Evolutionary conservation across 2,329 filamentous ascomycete genomes (phyloP).

Genomic region (Trichoderma oligosporum): DNA sequence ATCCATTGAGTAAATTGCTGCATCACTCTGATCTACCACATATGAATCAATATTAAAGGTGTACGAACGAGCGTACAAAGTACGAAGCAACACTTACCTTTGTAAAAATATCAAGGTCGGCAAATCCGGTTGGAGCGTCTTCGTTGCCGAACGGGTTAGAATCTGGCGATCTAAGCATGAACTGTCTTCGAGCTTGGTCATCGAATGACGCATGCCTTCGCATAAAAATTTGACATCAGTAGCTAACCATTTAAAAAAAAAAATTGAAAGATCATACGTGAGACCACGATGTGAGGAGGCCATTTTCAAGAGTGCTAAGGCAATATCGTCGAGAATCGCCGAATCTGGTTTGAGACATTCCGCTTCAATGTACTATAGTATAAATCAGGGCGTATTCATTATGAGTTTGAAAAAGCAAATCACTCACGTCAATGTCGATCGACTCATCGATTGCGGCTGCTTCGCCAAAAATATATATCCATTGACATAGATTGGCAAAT

Average conservation of each 20-base stretch:
- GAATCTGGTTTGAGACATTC: constrained; percentile 83
- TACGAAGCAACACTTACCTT: constrained; percentile 53
- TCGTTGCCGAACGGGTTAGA: constrained; percentile 82
- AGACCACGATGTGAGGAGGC: constrained; percentile 90
- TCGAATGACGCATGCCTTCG: constrained; percentile 80
- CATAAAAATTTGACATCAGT: constrained; percentile 23
- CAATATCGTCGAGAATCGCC: constrained; percentile 72
- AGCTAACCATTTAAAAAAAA: background rate
- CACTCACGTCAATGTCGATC: constrained; percentile 78
- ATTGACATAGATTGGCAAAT: constrained; percentile 91
- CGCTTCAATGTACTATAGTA: constrained; percentile 71
- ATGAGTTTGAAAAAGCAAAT: background rate
- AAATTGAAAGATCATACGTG: constrained; percentile 57
- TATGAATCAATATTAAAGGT: background rate
- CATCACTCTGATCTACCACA: constrained; percentile 64
- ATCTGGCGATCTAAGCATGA: constrained; percentile 70
- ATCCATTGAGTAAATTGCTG: constrained; percentile 89
- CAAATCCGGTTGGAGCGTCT: constrained; percentile 69
- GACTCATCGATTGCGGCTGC: constrained; percentile 85
- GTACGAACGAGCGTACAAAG: background rate
- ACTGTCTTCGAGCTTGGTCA: constrained; percentile 88
- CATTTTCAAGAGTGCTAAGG: constrained; percentile 82
- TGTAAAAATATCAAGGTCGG: constrained; percentile 74
- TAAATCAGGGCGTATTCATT: background rate
- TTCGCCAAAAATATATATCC: constrained; percentile 85